Evolutionary conservation across 306 rosid species (phyloP).

Genomic region (Fragaria vesca): DNA sequence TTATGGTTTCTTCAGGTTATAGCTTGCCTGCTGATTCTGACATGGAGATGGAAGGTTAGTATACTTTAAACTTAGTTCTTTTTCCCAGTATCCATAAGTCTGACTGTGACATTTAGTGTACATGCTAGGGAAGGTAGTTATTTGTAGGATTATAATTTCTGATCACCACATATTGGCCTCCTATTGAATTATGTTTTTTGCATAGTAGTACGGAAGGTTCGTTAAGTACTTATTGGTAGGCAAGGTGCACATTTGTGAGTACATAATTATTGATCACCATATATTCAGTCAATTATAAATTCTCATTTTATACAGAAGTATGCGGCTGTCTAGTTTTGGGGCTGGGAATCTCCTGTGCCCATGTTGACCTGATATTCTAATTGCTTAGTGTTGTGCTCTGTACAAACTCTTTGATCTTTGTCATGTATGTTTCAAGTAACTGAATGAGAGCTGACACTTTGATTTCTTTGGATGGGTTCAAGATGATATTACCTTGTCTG

Average conservation of each 20-base stretch:
- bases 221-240: conserved; percentile 9
- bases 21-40: conserved; percentile 66
- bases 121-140: neutral
- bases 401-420: neutral
- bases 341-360: neutral
- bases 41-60: conserved; percentile 98
- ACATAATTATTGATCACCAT: neutral
- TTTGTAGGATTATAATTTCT: neutral
- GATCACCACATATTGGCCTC: neutral
- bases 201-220: conserved; percentile 51
- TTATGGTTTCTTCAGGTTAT: conserved; percentile 34
- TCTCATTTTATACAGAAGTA: neutral
- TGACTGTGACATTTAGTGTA: neutral
- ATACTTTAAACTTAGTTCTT: conserved; percentile 17
- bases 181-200: neutral
- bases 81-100: neutral
- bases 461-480: conserved; percentile 31
- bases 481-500: conserved; percentile 76
- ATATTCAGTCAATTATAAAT: neutral
- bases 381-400: neutral
- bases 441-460: conserved; percentile 5
- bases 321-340: neutral
- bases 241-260: neutral
- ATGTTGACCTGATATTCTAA: neutral
- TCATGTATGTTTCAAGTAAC: conserved; percentile 3